These are phyloP conservation scores for Bolboschoenoplectus hybrid DNA, from an alignment of 202 grass and related monocot genomes.

Conservation along the genomic window DNA sequence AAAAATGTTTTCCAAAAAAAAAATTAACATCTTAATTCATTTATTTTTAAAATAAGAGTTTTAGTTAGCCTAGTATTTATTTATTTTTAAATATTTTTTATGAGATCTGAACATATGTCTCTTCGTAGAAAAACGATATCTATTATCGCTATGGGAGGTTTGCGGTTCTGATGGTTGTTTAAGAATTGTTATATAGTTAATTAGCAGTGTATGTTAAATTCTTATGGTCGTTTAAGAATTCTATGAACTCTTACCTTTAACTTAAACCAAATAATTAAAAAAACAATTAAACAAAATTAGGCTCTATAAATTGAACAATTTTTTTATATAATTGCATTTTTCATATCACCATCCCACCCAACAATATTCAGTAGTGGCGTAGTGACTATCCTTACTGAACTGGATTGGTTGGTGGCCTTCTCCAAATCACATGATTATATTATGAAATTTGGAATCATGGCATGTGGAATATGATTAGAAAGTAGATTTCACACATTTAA, in stretches of 20 bases:
- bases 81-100: too few relatives aligned
- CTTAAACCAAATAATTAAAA: background rate
- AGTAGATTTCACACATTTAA: constrained; percentile 14
- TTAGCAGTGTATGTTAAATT: background rate
- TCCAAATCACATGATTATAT: constrained; percentile 24
- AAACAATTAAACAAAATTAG: background rate
- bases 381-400: background rate
- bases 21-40: background rate
- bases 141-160: too few relatives aligned
- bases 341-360: background rate
- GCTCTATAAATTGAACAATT: background rate
- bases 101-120: too few relatives aligned
- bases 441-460: constrained; percentile 26
- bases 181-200: background rate
- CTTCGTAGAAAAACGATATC: too few relatives aligned
- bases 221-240: background rate
- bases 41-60: background rate
- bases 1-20: background rate
- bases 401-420: background rate
- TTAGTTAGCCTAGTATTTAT: too few relatives aligned
- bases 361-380: constrained; percentile 2
- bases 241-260: background rate
- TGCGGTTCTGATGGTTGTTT: background rate
- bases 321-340: background rate
- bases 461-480: constrained; percentile 32